Conservation (phyloP, 371 early-diverging fungal species). For the Batrachochytrium dendrobatidis region DNA sequence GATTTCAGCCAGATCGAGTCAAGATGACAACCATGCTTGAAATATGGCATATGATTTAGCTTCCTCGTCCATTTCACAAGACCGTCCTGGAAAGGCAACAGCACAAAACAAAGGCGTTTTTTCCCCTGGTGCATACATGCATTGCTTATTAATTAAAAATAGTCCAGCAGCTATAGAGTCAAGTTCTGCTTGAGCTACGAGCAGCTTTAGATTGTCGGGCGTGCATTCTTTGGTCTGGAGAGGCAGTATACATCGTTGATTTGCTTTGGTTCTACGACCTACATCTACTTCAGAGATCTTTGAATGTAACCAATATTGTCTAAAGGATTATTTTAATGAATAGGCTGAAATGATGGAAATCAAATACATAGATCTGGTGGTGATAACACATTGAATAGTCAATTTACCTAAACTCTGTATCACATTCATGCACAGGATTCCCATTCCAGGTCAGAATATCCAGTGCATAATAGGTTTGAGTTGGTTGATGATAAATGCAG, state of each 20-base stretch:
- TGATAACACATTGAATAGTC: too few species aligned
- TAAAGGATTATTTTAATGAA: too few species aligned
- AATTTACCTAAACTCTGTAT: background rate
- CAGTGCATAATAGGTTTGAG: constrained; percentile 1
- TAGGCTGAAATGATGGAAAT: too few species aligned
- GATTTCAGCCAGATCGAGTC: too few species aligned
- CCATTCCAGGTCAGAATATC: background rate
- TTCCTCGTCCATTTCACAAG: too few species aligned
- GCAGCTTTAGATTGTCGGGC: background rate
- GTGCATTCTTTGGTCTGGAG: background rate
- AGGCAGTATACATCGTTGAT: background rate
- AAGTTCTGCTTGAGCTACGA: background rate
- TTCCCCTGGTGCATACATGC: background rate
- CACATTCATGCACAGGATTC: background rate
- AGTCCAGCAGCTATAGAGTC: background rate
- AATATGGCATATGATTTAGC: too few species aligned
- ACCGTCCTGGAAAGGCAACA: background rate
- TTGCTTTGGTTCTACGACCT: background rate
- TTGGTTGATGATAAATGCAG: background rate
- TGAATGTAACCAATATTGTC: background rate
- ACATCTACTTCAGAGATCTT: background rate
- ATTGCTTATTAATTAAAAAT: background rate
- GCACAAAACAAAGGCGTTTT: background rate
- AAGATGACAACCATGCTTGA: too few species aligned
- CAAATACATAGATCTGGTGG: too few species aligned